Base-by-base conservation (phyloP, 768 basidiomycete genomes). In the Kwoniella shandongensis region DNA sequence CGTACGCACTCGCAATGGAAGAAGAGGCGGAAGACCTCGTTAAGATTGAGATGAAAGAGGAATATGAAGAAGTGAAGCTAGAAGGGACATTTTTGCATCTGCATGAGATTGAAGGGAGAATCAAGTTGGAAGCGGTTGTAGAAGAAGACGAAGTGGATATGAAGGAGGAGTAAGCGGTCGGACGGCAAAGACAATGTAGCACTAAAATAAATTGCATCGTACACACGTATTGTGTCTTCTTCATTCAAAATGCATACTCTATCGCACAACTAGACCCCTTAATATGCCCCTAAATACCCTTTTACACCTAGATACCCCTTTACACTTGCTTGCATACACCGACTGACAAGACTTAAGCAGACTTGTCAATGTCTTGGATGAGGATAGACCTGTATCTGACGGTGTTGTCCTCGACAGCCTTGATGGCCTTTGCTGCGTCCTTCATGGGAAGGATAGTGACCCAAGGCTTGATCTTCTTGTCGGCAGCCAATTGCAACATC, bases 401-500 rank as follows among this genome's bases (percentile, higher is more conserved):
- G 23, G 77, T 78, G 54, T 80, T 79, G 22, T 80, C 73, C 69
- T 82, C 79, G 27, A 86, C 77, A 38, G 79, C 77, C 54, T 78
- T 74, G 30, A 85, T 80, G 0, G 82, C 83, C 71, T 81, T 78
- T 32, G 77, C 78, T 5, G 78, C 80, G 4, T 83, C 79, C 69
- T 79, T 80, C 82, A 84, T 82, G 1, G 80, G 81, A 40, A 82
- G 59, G 29, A 81, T 72, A 51, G 79, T 75, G 51, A 81, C 75
- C 80, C 81, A 84, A 15, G 81, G 80, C 70, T 82, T 80, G 64
- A 86, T 74, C 0, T 78, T 73, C 72, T 86, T 81, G 57, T 82
- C 78, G 1, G 79, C 81, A 1, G 84, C 84, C n/a, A 87, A 78
- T 45, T 83, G 67, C 15, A 86, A 77, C 85, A 86, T 87, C 57